Conservation (phyloP, 768 basidiomycete species). For the Naganishia friedmannii region DNA sequence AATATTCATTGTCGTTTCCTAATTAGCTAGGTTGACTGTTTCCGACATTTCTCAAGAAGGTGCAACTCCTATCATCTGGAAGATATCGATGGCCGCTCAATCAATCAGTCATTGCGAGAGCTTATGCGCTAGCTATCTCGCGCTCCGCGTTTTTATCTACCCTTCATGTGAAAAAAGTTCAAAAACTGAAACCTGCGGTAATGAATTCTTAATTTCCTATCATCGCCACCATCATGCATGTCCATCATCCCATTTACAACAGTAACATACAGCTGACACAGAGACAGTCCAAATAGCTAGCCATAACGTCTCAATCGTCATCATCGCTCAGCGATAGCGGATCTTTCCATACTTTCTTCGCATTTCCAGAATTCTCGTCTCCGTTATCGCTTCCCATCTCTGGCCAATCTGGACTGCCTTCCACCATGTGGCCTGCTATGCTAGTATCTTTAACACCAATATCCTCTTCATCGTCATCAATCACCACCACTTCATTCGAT, state of each 20-base stretch:
- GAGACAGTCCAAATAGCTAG: neutral
- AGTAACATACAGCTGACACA: neutral
- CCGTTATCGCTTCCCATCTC: conserved; percentile 9
- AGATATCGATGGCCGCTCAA: neutral
- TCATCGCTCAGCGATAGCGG: conserved; percentile 20
- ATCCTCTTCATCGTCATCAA: conserved; percentile 7
- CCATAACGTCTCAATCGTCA: neutral
- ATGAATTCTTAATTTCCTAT: neutral
- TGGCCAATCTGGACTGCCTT: conserved; percentile 19
- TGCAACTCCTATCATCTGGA: neutral
- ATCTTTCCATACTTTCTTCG: conserved; percentile 20
- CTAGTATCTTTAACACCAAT: neutral
- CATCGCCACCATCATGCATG: too few species aligned
- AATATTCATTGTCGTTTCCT: neutral
- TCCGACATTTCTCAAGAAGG: too few species aligned
- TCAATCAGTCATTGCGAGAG: too few species aligned
- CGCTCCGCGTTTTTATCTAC: neutral
- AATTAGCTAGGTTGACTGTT: too few species aligned
- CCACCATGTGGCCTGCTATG: neutral
- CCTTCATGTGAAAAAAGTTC: neutral
- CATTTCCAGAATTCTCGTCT: neutral
- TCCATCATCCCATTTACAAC: neutral
- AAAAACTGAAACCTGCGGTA: neutral
- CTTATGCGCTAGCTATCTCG: neutral
- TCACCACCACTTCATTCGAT: conserved; percentile 11